Base-by-base conservation (phyloP, 176 grass and related monocot genomes). In the Oryza officinalis region DNA sequence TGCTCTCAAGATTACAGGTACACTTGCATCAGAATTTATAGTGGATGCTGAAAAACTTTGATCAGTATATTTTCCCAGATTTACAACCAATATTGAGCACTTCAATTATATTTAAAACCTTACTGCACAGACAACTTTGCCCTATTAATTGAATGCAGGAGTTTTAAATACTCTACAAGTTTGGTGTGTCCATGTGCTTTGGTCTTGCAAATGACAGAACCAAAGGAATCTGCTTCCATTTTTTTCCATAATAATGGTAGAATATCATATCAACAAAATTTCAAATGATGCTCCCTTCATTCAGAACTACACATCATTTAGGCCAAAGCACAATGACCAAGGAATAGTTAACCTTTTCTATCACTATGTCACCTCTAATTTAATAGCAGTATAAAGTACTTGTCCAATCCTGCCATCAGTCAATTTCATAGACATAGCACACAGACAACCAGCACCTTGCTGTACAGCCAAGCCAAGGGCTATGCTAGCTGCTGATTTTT, bases 31-130 rank as follows among this genome's bases (percentile, higher is more conserved):
- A 71, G 49, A 28, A 69, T 20, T 26, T 22, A 63, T 71, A 37
- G 22, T 82, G 12, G 22, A 70, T 27, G 8, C 14, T 27, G 50
- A 46, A 67, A 69, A 10, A 44, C 27, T 43, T 43, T 11, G 9
- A 50, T 57, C 20, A 69, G 47, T 69, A 60, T 25, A 75, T 74
- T 63, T 71, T 32, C 2, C 18, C 37, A 46, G 69, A 76, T 13
- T 27, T 63, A 67, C 74, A 59, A 74, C 25, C 13, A 49, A 75
- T 78, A 37, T 8, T 2, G 8, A 7, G 14, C 6, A 26, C 12
- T 74, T 75, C 63, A 78, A 74, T 50, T 57, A 41, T 13, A 35
- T 74, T 66, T 11, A 37, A 49, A 82, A 46, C 15, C 13, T 37
- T 13, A 64, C 44, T 27, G 27, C 14, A 59, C 45, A 74, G 13